Conservation (phyloP, 805 yeast species). For the Metschnikowia similis region DNA sequence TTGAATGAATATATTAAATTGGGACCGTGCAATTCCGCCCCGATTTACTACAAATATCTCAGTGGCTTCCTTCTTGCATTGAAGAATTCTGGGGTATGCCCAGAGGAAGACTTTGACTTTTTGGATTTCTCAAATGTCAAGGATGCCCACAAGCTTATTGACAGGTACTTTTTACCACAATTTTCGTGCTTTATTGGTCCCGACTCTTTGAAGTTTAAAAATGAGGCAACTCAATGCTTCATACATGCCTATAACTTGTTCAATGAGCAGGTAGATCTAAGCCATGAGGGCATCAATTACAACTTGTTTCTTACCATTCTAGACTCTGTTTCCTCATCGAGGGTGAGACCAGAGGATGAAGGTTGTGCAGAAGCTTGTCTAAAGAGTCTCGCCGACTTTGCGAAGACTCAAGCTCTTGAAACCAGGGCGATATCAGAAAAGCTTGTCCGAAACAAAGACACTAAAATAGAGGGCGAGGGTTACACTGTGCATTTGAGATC, state of each 20-base stretch:
- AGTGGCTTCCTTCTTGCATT: constrained; percentile 20
- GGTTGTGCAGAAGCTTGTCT: background rate
- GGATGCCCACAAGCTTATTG: constrained; percentile 18
- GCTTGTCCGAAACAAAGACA: constrained; percentile 5
- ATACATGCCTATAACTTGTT: constrained; percentile 15
- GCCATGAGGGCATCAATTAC: background rate
- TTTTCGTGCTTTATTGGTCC: constrained; percentile 15
- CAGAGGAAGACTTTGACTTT: constrained; percentile 16
- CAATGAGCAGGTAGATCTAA: background rate
- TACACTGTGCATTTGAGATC: constrained; percentile 1
- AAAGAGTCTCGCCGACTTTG: constrained; percentile 2
- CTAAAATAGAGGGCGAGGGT: background rate
- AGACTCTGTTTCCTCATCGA: constrained; percentile 7
- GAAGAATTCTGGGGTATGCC: constrained; percentile 4
- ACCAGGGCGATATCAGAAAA: background rate
- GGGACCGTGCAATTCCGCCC: constrained; percentile 53
- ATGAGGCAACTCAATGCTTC: constrained; percentile 20
- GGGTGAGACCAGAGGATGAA: constrained; percentile 4
- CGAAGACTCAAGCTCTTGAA: background rate
- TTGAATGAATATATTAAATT: constrained; percentile 44
- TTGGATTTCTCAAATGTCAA: constrained; percentile 17
- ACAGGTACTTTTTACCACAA: constrained; percentile 17
- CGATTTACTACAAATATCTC: constrained; percentile 41
- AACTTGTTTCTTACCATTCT: constrained; percentile 6
- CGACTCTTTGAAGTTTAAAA: constrained; percentile 17